These are phyloP conservation scores for Aphanocladium album DNA, from an alignment of 2,329 filamentous ascomycete genomes.

Conservation along the genomic window DNA sequence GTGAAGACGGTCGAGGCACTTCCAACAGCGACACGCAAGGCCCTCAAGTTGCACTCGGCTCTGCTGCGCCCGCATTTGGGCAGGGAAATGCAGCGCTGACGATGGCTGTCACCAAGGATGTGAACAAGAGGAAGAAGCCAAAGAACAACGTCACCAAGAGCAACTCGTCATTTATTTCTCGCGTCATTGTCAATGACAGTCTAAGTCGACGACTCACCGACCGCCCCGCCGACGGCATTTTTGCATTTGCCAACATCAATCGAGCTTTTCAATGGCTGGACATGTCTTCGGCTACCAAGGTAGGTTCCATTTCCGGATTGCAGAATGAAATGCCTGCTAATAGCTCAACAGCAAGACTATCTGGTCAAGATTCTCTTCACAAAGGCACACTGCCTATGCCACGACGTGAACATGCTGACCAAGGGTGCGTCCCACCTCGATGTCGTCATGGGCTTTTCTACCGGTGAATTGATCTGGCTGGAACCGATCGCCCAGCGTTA, in stretches of 20 bases:
- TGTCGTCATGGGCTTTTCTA: conserved; percentile 91
- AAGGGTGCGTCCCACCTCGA: conserved; percentile 79
- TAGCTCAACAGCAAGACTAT: conserved; percentile 64
- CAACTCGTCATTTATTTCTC: conserved; percentile 97
- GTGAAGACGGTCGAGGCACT: conserved; percentile 49
- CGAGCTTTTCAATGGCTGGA: conserved; percentile 96
- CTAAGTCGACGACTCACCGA: conserved; percentile 76
- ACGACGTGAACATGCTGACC: conserved; percentile 82
- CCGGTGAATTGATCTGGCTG: conserved; percentile 97
- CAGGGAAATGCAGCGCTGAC: conserved; percentile 75
- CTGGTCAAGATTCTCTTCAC: conserved; percentile 95
- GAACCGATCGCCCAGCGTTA: conserved; percentile 96
- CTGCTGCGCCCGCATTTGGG: conserved; percentile 66
- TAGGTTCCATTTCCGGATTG: conserved; percentile 21
- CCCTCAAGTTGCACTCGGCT: conserved; percentile 33
- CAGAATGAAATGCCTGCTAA: background rate
- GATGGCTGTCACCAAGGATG: conserved; percentile 60
- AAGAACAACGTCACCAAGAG: conserved; percentile 99
- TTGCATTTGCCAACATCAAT: conserved; percentile 93
- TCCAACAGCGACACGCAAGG: conserved; percentile 48
- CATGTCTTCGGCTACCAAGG: conserved; percentile 68
- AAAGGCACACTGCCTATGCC: conserved; percentile 89
- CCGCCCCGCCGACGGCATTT: conserved; percentile 70
- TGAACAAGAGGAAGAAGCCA: conserved; percentile 80
- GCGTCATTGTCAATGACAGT: conserved; percentile 85